Base-by-base conservation (phyloP, 176 grass and related monocot genomes). In the Chrysopogon serrulatus region DNA sequence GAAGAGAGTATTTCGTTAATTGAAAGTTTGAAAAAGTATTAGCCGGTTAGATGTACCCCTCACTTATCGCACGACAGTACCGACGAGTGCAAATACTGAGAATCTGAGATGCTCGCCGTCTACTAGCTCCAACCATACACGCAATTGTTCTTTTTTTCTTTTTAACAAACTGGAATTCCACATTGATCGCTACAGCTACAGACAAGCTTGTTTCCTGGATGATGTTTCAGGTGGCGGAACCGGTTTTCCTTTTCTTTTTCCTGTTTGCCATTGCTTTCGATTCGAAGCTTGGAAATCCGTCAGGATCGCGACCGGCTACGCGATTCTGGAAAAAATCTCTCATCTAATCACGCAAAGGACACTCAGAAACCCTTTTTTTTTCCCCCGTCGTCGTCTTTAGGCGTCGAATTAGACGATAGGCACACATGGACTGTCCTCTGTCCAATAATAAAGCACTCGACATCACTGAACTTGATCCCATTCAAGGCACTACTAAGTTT, bases 171-270 rank as follows among this genome's bases (percentile, higher is more conserved):
- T 21, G 33, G 71, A 76, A 40, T 35, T 43, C 33, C 40, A 71
- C 30, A 12, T 68, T 65, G 15, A n/a, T 56, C 8, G 51, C 51
- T 10, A 17, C 19, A n/a, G 19, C 9, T 78, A 41, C 15, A 24
- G 37, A 71, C 66, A 63, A 72, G 66, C 84, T 39, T 80, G 84
- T 86, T 86, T 74, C 43, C 57, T 19, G 77, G 77, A 72, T 19
- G 39, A 73, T 64, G 85, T 80, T 79, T 53, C 68, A 61, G 41
- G 33, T 1, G 31, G 45, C 6, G 44, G 21, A 53, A 41, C 54
- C 32, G 11, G 6, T 40, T 79, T 33, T 61, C 41, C 10, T 79
- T 10, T 57, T 57, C 3, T 30, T 61, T 19, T 15, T 51, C 13
- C 13, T 40, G 31, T 6, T 35, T 44, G 42, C 11, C 28, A 51